A percentile compares a stretch with the other conserved stretches of the same genome.
phyloP scores from a whole-genome alignment of 208 protist genomes.

The Crithidia mellificae region DNA sequence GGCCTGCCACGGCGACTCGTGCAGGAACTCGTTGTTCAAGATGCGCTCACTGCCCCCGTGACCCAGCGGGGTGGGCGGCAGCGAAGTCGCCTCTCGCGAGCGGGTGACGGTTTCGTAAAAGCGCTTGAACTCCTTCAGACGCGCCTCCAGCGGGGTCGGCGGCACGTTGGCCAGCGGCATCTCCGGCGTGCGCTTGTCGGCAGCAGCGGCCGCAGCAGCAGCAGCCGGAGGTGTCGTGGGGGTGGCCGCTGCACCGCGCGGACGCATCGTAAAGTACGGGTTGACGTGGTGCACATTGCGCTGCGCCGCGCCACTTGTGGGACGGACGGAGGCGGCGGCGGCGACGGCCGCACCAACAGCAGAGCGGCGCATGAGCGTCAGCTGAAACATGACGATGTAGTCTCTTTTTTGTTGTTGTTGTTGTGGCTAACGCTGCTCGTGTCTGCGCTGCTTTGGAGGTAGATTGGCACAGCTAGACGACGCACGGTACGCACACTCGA shows the following conservation, averaged over 20 bases:
- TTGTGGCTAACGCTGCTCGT: too few relatives aligned
- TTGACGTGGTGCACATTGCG: not conserved
- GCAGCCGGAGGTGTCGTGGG: too few relatives aligned
- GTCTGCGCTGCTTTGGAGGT: too few relatives aligned
- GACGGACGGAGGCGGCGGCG: constrained; percentile 3
- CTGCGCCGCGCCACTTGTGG: not conserved
- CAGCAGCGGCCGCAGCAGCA: too few relatives aligned
- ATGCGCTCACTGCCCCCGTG: constrained; percentile 37
- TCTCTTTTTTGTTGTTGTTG: too few relatives aligned
- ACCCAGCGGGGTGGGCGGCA: constrained; percentile 31
- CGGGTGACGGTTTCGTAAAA: constrained; percentile 33
- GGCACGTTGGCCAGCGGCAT: too few relatives aligned
- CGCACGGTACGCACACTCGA: too few relatives aligned
- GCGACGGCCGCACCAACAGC: constrained; percentile 12
- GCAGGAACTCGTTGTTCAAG: constrained; percentile 36
- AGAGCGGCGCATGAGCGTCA: constrained; percentile 13
- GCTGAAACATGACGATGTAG: too few relatives aligned
- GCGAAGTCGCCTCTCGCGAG: constrained; percentile 14
- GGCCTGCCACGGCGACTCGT: constrained; percentile 39
- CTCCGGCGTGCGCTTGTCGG: too few relatives aligned
- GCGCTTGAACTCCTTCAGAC: constrained; percentile 26
- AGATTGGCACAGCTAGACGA: too few relatives aligned
- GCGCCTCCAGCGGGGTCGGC: constrained; percentile 13
- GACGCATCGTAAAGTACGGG: constrained; percentile 23
- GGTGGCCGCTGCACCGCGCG: not conserved